A percentile compares a stretch with the other conserved stretches of the same genome.
These are phyloP conservation scores for Leucoagaricus sp. DNA, from an alignment of 1,284 basidiomycete genomes.

Conservation along the genomic window DNA sequence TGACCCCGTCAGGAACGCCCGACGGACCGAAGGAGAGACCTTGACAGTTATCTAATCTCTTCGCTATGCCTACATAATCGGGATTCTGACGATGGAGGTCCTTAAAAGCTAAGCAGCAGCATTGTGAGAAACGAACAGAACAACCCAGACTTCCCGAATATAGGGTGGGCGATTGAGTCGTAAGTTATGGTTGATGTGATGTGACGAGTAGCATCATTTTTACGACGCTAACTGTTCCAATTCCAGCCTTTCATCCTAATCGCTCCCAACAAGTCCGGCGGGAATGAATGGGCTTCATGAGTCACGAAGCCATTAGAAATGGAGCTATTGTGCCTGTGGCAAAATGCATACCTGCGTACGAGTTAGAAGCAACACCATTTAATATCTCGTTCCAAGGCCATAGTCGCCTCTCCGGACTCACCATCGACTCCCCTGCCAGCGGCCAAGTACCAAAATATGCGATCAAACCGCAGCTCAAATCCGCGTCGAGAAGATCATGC, in stretches of 20 bases:
- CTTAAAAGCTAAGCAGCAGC: background rate
- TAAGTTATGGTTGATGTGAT: background rate
- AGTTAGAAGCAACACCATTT: background rate
- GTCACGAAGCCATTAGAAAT: background rate
- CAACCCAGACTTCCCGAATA: background rate
- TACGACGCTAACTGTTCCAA: background rate
- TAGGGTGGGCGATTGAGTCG: background rate
- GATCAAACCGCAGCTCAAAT: slow-evolving; percentile 11
- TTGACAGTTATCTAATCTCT: slow-evolving; percentile 2
- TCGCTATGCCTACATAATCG: background rate
- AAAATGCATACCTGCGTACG: background rate
- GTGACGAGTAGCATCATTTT: background rate
- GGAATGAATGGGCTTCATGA: background rate
- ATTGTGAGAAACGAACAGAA: background rate
- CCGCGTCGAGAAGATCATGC: background rate
- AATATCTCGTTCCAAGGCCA: background rate
- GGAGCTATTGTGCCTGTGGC: background rate
- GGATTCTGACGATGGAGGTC: background rate
- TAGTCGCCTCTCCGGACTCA: background rate
- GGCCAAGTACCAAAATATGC: background rate
- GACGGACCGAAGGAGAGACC: background rate
- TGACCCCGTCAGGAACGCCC: background rate
- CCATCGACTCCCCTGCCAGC: background rate
- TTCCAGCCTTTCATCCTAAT: background rate
- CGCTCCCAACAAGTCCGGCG: background rate